Evolutionary conservation across 805 yeast species (phyloP), one percentile per base, ranked within the genome.

Genomic region (Candida parachauliodes): DNA sequence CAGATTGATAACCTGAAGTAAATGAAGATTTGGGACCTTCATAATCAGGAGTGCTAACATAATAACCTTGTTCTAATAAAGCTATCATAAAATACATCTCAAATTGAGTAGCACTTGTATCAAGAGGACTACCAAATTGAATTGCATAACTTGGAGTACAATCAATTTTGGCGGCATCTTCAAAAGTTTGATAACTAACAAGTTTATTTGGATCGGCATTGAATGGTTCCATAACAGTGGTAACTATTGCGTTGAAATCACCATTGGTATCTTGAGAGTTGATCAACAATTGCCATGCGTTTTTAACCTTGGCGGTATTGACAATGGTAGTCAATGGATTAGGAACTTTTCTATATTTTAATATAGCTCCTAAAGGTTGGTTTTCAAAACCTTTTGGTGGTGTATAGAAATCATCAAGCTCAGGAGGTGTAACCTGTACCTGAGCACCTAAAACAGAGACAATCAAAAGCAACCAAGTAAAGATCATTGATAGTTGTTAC

Each of bases 11-110:
- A 2, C 64, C 65, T n/a, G 54, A 65, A 5, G 60, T 49, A 41
- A 57, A 65, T 0, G 60, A 57, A 1, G 59, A 49, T 18, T 51
- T 49, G 3, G 56, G 54, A 2, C 70, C 69, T 41, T 63, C 62
- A 37, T 62, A 60, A 42, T 62, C 69, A 0, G 69, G 60, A 4
- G 50, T 46, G 2, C 54, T 52, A 5, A 63, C 65, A 44, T 48
- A 57, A 49, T 57, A 65, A 6, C 70, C 71, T 25, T 55, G 41
- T n/a, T 33, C 21, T 28, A 55, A 48, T 17, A 53, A 52, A 11
- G 42, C 44, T 17, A 43, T 51, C 8, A 52, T 45, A 17, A 47
- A 39, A 18, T 38, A 41, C 40, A 41, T 46, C 40, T 49, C 59
- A 6, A 44, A 42, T 32, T 46, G 46, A 6, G 50, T 32, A 9